Conservation (phyloP, 345 rosid genomes). For the Corchorus capsularis region DNA sequence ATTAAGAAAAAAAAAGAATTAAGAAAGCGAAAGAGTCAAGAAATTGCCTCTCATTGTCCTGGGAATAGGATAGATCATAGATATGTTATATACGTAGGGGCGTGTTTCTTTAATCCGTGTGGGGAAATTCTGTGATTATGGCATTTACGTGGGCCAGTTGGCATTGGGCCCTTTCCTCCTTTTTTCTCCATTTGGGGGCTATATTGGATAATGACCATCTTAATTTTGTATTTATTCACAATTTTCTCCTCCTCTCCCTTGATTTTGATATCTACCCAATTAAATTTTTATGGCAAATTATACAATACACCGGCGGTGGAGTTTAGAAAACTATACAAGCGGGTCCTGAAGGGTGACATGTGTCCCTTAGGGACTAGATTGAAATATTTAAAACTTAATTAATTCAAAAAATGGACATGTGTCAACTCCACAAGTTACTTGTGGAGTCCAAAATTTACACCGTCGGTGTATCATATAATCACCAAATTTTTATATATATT, state of each 20-base stretch:
- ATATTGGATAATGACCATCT: neutral
- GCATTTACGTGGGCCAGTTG: neutral
- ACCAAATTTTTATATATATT: too few relatives aligned
- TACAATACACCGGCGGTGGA: too few relatives aligned
- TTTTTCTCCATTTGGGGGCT: neutral
- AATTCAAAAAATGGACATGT: too few relatives aligned
- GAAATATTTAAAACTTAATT: too few relatives aligned
- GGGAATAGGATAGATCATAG: too few relatives aligned
- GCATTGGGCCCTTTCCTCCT: neutral
- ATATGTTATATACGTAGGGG: neutral
- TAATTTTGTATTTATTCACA: neutral
- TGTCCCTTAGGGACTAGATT: too few relatives aligned
- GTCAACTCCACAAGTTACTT: too few relatives aligned
- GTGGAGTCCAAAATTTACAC: too few relatives aligned
- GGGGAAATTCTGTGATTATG: neutral
- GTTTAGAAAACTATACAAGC: too few relatives aligned
- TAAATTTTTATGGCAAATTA: neutral
- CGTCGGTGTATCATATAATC: too few relatives aligned
- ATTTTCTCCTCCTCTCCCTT: neutral
- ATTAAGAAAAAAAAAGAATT: neutral
- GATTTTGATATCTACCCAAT: neutral
- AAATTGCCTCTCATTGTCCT: neutral
- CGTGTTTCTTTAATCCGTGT: neutral
- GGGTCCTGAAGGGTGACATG: too few relatives aligned
- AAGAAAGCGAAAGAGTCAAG: conserved; percentile 8